Evolutionary conservation across 768 basidiomycete genomes (phyloP).

Genomic region (Hericium coralloides): DNA sequence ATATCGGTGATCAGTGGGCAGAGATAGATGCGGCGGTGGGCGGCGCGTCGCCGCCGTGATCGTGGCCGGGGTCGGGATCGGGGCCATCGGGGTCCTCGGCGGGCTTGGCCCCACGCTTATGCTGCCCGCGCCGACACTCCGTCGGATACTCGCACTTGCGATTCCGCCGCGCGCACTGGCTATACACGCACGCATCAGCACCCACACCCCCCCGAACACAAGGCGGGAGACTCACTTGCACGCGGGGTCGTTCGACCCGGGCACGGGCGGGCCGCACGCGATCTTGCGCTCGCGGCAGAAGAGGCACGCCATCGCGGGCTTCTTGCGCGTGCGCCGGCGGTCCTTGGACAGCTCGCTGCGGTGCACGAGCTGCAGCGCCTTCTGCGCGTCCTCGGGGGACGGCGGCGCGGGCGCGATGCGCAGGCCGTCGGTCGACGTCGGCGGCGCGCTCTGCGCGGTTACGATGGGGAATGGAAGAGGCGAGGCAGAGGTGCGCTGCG

Average conservation of each 20-base stretch:
- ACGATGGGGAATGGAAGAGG: background rate
- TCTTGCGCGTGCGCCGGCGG: constrained; percentile 8
- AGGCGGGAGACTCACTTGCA: constrained; percentile 12
- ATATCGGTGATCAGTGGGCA: background rate
- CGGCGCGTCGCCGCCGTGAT: background rate
- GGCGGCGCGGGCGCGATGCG: background rate
- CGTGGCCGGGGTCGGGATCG: background rate
- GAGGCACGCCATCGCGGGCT: constrained; percentile 26
- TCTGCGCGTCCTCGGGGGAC: background rate
- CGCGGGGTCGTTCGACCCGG: constrained; percentile 10
- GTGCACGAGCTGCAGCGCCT: background rate
- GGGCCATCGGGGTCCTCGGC: constrained; percentile 8
- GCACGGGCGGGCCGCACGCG: constrained; percentile 23
- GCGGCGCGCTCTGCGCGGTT: background rate
- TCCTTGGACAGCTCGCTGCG: background rate
- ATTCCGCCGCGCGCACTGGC: constrained; percentile 13
- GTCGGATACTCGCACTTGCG: constrained; percentile 16
- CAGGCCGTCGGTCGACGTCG: background rate
- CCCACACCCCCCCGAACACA: background rate
- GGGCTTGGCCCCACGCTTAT: constrained; percentile 10
- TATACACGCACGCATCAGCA: background rate
- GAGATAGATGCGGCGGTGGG: background rate
- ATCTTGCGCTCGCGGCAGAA: constrained; percentile 37
- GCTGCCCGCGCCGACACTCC: constrained; percentile 14
- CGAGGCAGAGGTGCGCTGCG: too few species aligned